phyloP scores from a whole-genome alignment of 768 basidiomycete species.

The Lactarius psammicola region DNA sequence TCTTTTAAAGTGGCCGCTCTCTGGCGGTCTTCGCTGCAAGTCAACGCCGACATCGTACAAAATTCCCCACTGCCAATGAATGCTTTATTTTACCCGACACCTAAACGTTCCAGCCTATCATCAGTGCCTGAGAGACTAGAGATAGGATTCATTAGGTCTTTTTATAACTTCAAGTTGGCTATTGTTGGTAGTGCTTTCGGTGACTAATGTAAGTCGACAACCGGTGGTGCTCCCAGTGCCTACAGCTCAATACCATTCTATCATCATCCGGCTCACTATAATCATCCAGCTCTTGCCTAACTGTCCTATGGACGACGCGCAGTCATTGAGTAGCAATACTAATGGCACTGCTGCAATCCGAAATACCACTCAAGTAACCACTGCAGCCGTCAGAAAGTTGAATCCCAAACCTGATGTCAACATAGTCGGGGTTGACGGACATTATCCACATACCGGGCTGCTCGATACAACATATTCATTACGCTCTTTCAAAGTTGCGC shows the following conservation, averaged over 20 bases:
- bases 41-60: background rate
- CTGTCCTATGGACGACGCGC: too few relatives aligned
- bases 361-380: background rate
- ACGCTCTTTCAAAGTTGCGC: background rate
- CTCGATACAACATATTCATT: background rate
- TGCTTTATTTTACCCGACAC: background rate
- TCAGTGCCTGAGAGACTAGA: background rate
- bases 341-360: background rate
- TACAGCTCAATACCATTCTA: background rate
- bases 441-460: background rate
- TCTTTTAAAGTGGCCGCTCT: background rate
- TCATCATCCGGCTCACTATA: background rate
- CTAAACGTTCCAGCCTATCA: background rate
- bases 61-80: background rate
- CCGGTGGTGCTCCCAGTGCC: background rate
- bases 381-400: background rate
- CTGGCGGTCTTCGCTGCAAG: background rate
- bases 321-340: background rate
- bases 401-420: background rate
- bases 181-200: too few relatives aligned
- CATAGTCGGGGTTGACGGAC: background rate
- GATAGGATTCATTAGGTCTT: background rate
- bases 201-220: background rate
- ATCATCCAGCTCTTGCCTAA: too few relatives aligned
- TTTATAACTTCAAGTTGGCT: too few relatives aligned